A percentile compares a stretch with the other conserved stretches of the same genome.
Evolutionary conservation across 345 rosid genomes (phyloP).

Genomic region (Fremontodendron californicum): DNA sequence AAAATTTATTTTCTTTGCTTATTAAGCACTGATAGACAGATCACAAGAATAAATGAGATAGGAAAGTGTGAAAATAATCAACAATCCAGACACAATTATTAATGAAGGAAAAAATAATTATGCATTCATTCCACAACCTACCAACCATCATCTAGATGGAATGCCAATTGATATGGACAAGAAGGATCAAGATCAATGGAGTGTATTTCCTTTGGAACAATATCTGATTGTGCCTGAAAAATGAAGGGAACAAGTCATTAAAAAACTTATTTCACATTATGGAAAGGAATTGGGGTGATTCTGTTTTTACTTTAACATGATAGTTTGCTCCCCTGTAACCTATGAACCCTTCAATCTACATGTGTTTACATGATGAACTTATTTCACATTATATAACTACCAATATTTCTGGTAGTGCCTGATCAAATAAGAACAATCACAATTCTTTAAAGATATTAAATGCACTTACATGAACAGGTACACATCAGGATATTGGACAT

Average conservation of each 20-base stretch:
- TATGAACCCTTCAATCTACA: not conserved
- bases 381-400: not conserved
- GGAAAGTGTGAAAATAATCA: not conserved
- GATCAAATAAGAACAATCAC: not conserved
- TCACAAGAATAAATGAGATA: not conserved
- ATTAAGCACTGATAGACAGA: not conserved
- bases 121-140: constrained; percentile 35
- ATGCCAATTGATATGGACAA: constrained; percentile 78
- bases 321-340: not conserved
- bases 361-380: not conserved
- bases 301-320: not conserved
- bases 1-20: not conserved
- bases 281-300: not conserved
- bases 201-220: constrained; percentile 74
- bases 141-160: constrained; percentile 98
- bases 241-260: not conserved
- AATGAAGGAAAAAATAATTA: not conserved
- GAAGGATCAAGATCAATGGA: constrained; percentile 75
- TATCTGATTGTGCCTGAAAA: constrained; percentile 81
- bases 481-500: not conserved
- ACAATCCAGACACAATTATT: not conserved
- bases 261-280: not conserved
- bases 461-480: not conserved
- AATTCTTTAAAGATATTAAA: not conserved
- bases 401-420: not conserved